Base-by-base conservation (phyloP, 2,329 filamentous ascomycete genomes). In the Beauveria sp. region DNA sequence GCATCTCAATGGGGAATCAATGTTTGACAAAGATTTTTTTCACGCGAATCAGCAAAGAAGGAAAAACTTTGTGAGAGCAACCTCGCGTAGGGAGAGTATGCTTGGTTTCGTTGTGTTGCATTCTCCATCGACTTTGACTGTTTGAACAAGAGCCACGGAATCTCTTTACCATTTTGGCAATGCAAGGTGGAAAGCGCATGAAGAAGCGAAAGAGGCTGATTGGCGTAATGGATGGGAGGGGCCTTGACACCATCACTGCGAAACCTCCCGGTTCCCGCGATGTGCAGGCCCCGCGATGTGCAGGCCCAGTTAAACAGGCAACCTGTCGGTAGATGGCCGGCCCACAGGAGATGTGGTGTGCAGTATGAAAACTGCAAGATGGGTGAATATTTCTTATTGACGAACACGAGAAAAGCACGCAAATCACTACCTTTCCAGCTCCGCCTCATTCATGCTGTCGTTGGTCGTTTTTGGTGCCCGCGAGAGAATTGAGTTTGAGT, bases 231-330 rank as follows among this genome's bases (percentile, higher is more conserved):
- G 46, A 28, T 18, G n/a, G 20, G 56, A 59, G 55, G 55, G 55
- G 55, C 37, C 55, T 51, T 50, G 34, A 51, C 55, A 59, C 55
- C 55, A 59, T 47, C n/a, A n/a, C 22, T 16, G 34, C 9, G 34
- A 51, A 12, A 26, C 34, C 51, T 59, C 34, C 55, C 34, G 56
- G 24, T 26, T 47, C 55, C 56, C 56, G 47, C 56, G 56, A 59
- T 59, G 51, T 41, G 22, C n/a, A 24, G 18, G 18, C 55, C 46
- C 46, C 56, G 47, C 56, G 56, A 59, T 59, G 51, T 41, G 22
- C n/a, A 24, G 18, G 18, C 55, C 46, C 46, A 20, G 47, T 28
- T 50, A 20, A 51, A 57, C 30, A 41, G 28, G 20, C 26, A 14
- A 30, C 2, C 18, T 48, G 55, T 30, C 43, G 55, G 28, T 47